These are phyloP conservation scores for Ascochyta clinopodiicola DNA, from an alignment of 2,329 filamentous ascomycete species.

Conservation along the genomic window DNA sequence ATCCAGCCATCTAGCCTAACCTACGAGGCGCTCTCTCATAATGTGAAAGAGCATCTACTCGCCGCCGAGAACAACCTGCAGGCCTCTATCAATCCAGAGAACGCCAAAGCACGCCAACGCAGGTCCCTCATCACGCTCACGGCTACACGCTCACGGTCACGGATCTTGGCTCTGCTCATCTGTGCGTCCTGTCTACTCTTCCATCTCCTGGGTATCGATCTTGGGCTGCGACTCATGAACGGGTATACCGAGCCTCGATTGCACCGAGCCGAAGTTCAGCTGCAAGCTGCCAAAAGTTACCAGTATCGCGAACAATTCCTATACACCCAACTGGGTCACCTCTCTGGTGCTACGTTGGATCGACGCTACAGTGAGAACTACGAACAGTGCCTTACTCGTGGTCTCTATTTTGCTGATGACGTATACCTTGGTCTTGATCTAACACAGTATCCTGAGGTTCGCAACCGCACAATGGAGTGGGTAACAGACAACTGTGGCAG, in stretches of 20 bases:
- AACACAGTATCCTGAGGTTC: conserved; percentile 19
- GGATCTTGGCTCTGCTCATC: conserved; percentile 9
- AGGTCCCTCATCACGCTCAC: not conserved
- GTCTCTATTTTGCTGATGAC: conserved; percentile 19
- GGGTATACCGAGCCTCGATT: conserved; percentile 9
- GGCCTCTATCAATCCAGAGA: not conserved
- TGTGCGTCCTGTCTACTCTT: conserved; percentile 18
- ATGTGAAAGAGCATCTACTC: not conserved
- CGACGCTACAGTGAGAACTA: conserved; percentile 29
- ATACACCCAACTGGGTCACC: conserved; percentile 8
- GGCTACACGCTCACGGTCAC: conserved; percentile 5
- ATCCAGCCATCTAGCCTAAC: not conserved
- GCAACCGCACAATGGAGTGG: conserved; percentile 31
- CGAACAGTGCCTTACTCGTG: conserved; percentile 35
- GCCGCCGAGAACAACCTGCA: not conserved
- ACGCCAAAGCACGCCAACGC: not conserved
- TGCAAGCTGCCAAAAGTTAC: not conserved
- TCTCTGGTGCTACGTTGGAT: conserved; percentile 16
- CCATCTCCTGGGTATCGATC: conserved; percentile 9
- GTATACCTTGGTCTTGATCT: conserved; percentile 20
- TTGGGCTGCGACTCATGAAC: conserved; percentile 6
- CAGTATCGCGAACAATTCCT: conserved; percentile 13
- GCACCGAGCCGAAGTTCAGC: conserved; percentile 10
- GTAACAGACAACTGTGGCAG: conserved; percentile 28
- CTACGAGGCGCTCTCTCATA: not conserved